Conservation (phyloP, 2,329 filamentous ascomycete species). For the Pseudovirgaria hyperparasitica region DNA sequence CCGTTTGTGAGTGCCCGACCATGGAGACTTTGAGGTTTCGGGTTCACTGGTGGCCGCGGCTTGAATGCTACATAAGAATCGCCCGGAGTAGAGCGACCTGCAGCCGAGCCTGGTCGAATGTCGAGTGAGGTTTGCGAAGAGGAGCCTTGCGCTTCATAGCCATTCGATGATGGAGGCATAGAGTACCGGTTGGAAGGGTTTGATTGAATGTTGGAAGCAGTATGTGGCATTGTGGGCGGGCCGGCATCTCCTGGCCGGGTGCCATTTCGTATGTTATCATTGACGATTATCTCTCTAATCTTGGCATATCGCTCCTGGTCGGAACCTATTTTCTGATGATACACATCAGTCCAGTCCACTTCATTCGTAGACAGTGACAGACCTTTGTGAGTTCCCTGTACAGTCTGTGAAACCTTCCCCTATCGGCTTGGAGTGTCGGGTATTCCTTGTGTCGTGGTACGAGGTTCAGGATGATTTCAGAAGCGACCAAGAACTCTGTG, state of each 20-base stretch:
- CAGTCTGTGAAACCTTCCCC: conserved; percentile 34
- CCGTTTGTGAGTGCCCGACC: conserved; percentile 40
- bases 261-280: conserved; percentile 44
- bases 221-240: too few relatives aligned
- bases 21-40: conserved; percentile 55
- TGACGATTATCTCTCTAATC: conserved; percentile 38
- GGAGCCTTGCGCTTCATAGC: conserved; percentile 22
- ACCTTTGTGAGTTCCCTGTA: conserved; percentile 30
- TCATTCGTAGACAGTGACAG: too few relatives aligned
- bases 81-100: conserved; percentile 11
- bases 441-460: conserved; percentile 62
- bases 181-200: conserved; percentile 5
- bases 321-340: conserved; percentile 16
- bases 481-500: conserved; percentile 72
- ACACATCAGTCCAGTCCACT: neutral
- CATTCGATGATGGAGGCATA: conserved; percentile 8
- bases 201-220: too few relatives aligned
- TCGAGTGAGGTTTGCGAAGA: conserved; percentile 10
- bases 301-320: conserved; percentile 30
- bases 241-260: conserved; percentile 27
- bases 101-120: conserved; percentile 12
- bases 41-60: conserved; percentile 37
- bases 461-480: conserved; percentile 61
- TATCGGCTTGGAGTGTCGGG: conserved; percentile 46
- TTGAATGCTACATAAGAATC: conserved; percentile 11